Percentiles rank a stretch among this genome's conserved stretches.
Evolutionary conservation across 2,329 filamentous ascomycete species (phyloP).

Genomic region (Elsinoe necatrix): DNA sequence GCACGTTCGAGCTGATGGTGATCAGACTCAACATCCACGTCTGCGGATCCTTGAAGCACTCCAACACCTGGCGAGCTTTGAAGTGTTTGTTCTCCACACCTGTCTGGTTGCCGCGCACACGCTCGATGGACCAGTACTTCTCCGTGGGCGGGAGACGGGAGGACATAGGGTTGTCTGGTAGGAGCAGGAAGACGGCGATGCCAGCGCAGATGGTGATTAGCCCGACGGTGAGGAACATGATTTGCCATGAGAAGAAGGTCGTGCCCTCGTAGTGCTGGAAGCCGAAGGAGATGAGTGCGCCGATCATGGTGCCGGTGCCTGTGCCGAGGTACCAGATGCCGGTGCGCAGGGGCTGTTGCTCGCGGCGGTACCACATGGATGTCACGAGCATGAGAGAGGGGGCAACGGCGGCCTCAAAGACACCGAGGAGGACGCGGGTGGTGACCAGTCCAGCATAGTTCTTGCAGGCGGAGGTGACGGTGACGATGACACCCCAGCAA

Average conservation of each 20-base stretch:
- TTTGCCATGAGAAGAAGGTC: constrained; percentile 43
- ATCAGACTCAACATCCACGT: constrained; percentile 36
- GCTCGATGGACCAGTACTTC: constrained; percentile 31
- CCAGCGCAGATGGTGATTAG: constrained; percentile 35
- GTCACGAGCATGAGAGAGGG: constrained; percentile 49
- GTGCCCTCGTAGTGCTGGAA: constrained; percentile 38
- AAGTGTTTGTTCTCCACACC: constrained; percentile 46
- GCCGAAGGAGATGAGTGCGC: constrained; percentile 49
- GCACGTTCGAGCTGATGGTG: constrained; percentile 28
- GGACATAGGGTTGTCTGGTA: constrained; percentile 28
- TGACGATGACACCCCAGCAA: constrained; percentile 42
- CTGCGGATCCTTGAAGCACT: constrained; percentile 39
- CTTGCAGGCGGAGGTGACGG: constrained; percentile 42
- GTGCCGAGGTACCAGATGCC: constrained; percentile 61
- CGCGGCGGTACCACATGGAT: constrained; percentile 31
- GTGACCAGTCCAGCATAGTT: constrained; percentile 44
- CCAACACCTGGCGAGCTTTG: constrained; percentile 39
- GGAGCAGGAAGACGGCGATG: constrained; percentile 24
- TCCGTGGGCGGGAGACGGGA: constrained; percentile 24
- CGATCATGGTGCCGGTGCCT: constrained; percentile 49
- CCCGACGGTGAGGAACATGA: constrained; percentile 42
- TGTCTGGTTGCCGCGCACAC: constrained; percentile 40
- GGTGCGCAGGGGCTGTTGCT: constrained; percentile 54
- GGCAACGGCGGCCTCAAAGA: constrained; percentile 47
- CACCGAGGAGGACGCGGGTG: constrained; percentile 44